A percentile compares a stretch with the other conserved stretches of the same genome.
Conservation (phyloP, 164 flowering plant species). For the Piper longum region DNA sequence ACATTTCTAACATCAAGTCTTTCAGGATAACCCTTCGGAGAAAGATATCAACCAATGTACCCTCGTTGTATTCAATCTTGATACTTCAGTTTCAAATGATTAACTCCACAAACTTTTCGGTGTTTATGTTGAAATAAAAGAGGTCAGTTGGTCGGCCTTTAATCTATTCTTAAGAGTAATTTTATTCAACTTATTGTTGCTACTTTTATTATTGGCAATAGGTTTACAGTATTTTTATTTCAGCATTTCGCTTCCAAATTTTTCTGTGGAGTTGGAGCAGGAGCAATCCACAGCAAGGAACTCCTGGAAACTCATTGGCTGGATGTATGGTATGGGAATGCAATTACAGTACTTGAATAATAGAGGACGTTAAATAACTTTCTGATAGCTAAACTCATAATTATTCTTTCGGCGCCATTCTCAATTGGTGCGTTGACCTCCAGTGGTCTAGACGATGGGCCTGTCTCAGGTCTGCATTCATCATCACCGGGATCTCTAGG, state of each 20-base stretch:
- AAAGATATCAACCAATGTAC: conserved; percentile 59
- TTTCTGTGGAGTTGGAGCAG: conserved; percentile 30
- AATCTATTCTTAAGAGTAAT: background rate
- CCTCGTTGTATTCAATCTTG: conserved; percentile 56
- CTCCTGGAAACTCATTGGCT: conserved; percentile 22
- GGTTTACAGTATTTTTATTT: background rate
- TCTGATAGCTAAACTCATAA: background rate
- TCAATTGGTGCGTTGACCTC: conserved; percentile 23
- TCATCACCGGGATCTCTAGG: conserved; percentile 17
- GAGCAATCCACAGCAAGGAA: conserved; percentile 22
- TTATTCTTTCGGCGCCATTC: conserved; percentile 21
- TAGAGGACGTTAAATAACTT: background rate
- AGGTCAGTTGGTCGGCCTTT: conserved; percentile 21
- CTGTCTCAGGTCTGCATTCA: conserved; percentile 20
- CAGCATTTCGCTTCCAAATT: conserved; percentile 33
- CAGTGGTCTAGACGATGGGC: conserved; percentile 28
- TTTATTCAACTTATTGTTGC: background rate
- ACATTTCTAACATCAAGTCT: too few relatives aligned
- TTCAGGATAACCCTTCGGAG: conserved; percentile 58
- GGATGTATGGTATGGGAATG: conserved; percentile 18
- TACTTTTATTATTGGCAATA: background rate
- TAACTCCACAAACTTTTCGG: conserved; percentile 60
- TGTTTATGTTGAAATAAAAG: conserved; percentile 69
- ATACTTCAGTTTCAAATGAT: conserved; percentile 61
- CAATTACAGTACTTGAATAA: background rate